These are phyloP conservation scores for Ophiostoma sp. DNA, from an alignment of 2,329 filamentous ascomycete genomes.

Conservation along the genomic window DNA sequence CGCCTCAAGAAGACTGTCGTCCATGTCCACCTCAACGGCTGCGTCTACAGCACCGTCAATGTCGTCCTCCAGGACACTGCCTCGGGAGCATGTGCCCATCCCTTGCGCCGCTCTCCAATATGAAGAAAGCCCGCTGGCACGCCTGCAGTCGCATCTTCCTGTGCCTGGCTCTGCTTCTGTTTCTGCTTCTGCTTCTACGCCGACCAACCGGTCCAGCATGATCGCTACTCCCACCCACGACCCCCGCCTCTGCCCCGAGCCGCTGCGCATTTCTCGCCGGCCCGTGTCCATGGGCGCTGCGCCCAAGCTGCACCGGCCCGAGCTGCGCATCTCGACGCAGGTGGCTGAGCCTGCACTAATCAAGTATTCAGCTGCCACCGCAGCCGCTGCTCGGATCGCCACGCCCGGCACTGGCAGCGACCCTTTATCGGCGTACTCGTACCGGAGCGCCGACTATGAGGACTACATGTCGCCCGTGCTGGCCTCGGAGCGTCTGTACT, in stretches of 20 bases:
- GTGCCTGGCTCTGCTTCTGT: not conserved
- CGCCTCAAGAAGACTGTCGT: not conserved
- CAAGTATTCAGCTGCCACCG: not conserved
- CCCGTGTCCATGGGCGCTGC: conserved; percentile 14
- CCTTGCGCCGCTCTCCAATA: not conserved
- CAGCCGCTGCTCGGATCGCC: not conserved
- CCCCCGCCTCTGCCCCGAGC: not conserved
- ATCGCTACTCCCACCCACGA: not conserved
- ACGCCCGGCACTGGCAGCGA: not conserved
- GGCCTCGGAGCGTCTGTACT: not conserved
- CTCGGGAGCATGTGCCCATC: not conserved
- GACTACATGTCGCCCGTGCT: conserved; percentile 14
- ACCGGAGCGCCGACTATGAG: conserved; percentile 15
- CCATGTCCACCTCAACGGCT: not conserved
- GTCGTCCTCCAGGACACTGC: not conserved
- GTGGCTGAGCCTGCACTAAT: not conserved
- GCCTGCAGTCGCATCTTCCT: conserved; percentile 4
- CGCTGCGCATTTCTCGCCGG: conserved; percentile 1
- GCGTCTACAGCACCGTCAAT: not conserved
- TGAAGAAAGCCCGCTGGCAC: not conserved
- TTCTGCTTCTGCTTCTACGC: not conserved
- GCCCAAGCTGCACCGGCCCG: not conserved
- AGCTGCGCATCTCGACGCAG: conserved; percentile 12
- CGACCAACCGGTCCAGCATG: conserved; percentile 2
- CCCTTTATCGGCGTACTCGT: not conserved